Evolutionary conservation across 1,284 basidiomycete species (phyloP), one percentile per base, ranked within the genome.

Genomic region (Leucoagaricus sp.): DNA sequence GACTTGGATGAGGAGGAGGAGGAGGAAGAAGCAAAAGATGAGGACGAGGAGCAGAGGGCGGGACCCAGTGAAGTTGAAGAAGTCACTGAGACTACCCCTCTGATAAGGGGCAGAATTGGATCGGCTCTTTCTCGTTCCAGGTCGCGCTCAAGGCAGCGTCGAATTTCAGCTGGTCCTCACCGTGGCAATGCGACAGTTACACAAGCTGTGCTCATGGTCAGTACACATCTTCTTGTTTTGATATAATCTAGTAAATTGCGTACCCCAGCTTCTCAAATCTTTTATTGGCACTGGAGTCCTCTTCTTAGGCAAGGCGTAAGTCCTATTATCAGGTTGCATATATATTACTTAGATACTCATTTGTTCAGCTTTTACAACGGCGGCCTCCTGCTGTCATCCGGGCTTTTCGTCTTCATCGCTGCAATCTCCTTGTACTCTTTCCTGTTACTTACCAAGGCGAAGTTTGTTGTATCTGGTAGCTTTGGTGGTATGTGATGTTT

Each of bases 251-350:
- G 19, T 34, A 12, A 42, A 40, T 13, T 6, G 9, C n/a, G 5
- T 25, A 19, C 23, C 23, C 40, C 49, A 94, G 93, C 74, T 97
- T 56, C 75, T 97, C 60, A 98, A 99, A 73, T 90, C 93, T 0
- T 99, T 99, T 67, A 89, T 99, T 50, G 96, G 96, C 19, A 99
- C 96, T 8, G 96, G 96, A 31, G 89, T 99, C 10, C 74, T 99
- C 25, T 99, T 99, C 78, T 83, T 99, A 50, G 97, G 94, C 58
- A 98, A 95, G 76, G 96, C 89, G 82, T 88, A 69, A 67, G 87
- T 77, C n/a, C n/a, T n/a, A n/a, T n/a, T n/a, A 26, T 49, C 25
- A 4, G 38, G n/a, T 6, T 36, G 2, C 29, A 29, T 31, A 1
- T 19, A 17, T 38, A 1, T 28, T 10, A 33, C 28, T 49, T 25